Conservation (phyloP, 2,329 filamentous ascomycete species). For the Camillea tinctor region DNA sequence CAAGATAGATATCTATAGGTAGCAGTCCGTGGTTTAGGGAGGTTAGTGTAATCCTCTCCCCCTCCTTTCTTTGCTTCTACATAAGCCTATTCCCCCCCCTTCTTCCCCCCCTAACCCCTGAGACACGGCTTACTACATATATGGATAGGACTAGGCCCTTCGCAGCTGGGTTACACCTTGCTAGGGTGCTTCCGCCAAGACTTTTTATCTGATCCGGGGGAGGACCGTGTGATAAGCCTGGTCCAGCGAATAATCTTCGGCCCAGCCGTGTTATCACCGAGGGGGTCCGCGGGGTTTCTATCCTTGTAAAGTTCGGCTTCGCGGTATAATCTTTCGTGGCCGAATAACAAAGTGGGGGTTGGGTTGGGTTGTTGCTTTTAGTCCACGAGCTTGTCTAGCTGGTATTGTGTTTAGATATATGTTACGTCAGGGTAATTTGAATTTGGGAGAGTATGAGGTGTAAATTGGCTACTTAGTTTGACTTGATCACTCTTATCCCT, state of each 20-base stretch:
- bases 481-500: too few relatives aligned
- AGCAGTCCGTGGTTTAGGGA: too few relatives aligned
- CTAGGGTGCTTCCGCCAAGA: slow-evolving; percentile 13
- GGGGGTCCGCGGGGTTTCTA: not conserved
- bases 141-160: too few relatives aligned
- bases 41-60: too few relatives aligned
- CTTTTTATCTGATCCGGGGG: slow-evolving; percentile 19
- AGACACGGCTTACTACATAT: too few relatives aligned
- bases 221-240: not conserved
- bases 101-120: too few relatives aligned
- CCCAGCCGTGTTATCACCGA: not conserved
- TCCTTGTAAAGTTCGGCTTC: not conserved
- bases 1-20: not conserved
- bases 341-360: not conserved
- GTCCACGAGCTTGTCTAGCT: not conserved
- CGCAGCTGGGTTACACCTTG: not conserved
- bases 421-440: not conserved
- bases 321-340: not conserved
- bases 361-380: too few relatives aligned
- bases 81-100: too few relatives aligned
- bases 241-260: slow-evolving; percentile 2
- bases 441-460: too few relatives aligned
- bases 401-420: not conserved
- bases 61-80: too few relatives aligned
- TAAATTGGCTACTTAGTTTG: too few relatives aligned